Evolutionary conservation across 805 yeast genomes (phyloP).

Genomic region (Wickerhamiella azymoides): DNA sequence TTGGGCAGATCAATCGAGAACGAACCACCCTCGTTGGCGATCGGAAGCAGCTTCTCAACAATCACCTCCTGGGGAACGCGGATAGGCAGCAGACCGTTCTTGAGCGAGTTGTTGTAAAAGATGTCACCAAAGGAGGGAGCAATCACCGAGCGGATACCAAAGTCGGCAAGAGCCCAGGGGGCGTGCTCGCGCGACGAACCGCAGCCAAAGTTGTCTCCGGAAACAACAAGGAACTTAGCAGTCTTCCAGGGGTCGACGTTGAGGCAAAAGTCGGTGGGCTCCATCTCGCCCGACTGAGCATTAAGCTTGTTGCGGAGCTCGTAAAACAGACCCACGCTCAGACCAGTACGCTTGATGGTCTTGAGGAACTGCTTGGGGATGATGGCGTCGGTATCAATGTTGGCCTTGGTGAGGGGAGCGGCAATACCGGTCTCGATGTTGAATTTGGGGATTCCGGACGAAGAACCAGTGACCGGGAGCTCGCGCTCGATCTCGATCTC

Average conservation of each 20-base stretch:
- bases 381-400: constrained; percentile 96
- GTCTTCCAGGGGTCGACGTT: constrained; percentile 71
- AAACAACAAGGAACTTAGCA: constrained; percentile 73
- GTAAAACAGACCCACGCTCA: constrained; percentile 75
- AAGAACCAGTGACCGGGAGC: constrained; percentile 25
- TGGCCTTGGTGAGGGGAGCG: constrained; percentile 89
- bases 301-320: constrained; percentile 67
- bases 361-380: constrained; percentile 97
- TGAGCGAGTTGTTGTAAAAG: constrained; percentile 92
- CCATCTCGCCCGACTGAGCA: constrained; percentile 37
- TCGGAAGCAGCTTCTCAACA: constrained; percentile 54
- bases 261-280: constrained; percentile 76
- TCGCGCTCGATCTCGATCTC: constrained; percentile 18
- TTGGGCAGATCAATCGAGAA: constrained; percentile 75
- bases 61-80: constrained; percentile 75
- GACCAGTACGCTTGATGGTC: constrained; percentile 95
- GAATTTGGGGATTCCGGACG: constrained; percentile 62
- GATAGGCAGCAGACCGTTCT: constrained; percentile 89
- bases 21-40: constrained; percentile 58
- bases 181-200: constrained; percentile 99
- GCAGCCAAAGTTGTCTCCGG: constrained; percentile 97
- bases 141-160: constrained; percentile 88
- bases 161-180: constrained; percentile 97
- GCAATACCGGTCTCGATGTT: constrained; percentile 66
- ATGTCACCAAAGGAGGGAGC: constrained; percentile 99